Percentiles rank a stretch among this genome's conserved stretches.
Evolutionary conservation across 768 basidiomycete genomes (phyloP).

Genomic region (Phanerodontia chrysosporium): DNA sequence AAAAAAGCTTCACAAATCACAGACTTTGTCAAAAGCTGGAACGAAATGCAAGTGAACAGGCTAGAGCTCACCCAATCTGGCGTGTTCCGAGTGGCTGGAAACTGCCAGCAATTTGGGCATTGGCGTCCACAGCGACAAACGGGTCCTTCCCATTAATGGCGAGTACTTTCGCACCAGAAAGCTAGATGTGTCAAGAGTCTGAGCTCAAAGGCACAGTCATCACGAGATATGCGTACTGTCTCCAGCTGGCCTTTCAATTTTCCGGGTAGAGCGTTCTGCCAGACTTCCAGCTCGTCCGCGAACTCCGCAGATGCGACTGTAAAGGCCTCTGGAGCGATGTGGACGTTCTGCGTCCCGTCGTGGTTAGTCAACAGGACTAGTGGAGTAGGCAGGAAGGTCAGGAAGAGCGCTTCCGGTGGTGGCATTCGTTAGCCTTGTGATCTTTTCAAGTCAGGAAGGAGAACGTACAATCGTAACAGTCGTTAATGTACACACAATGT

Average conservation of each 20-base stretch:
- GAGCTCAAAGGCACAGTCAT: not conserved
- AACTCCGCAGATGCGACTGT: constrained; percentile 45
- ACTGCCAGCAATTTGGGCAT: constrained; percentile 45
- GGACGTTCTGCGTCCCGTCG: constrained; percentile 42
- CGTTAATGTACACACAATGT: constrained; percentile 52
- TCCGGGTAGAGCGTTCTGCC: constrained; percentile 48
- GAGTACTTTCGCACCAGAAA: constrained; percentile 49
- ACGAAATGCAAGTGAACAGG: not conserved
- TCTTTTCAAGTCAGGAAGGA: not conserved
- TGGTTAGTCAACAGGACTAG: constrained; percentile 42
- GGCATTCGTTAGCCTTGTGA: not conserved
- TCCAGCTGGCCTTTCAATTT: constrained; percentile 41
- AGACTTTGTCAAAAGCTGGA: too few relatives aligned
- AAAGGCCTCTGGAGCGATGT: constrained; percentile 53
- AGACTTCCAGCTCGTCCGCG: constrained; percentile 45
- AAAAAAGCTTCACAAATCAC: constrained; percentile 27
- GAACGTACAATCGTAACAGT: constrained; percentile 46
- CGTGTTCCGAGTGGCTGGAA: constrained; percentile 47
- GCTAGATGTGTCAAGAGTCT: constrained; percentile 16
- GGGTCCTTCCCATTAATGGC: constrained; percentile 50
- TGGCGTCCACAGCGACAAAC: constrained; percentile 46
- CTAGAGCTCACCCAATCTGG: constrained; percentile 26
- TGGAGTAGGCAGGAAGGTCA: constrained; percentile 44
- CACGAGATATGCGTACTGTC: not conserved
- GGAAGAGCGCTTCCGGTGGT: constrained; percentile 19